Base-by-base conservation (phyloP, 805 yeast species). In the Candida jianshihensis region DNA sequence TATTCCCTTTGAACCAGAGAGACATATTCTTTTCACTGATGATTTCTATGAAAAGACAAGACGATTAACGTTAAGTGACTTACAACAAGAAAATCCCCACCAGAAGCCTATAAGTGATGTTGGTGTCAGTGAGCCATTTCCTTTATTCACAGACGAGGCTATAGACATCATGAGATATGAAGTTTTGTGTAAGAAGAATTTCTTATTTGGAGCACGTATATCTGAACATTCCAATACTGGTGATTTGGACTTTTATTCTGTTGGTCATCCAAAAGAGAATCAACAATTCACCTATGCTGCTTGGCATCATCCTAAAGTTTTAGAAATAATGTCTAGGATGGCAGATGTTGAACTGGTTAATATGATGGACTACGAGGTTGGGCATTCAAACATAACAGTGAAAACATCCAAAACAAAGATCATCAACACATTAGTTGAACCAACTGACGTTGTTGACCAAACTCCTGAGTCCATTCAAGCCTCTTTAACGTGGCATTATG, bases 401-500 rank as follows among this genome's bases (percentile, higher is more conserved):
- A 70, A 66, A 37, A 43, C 44, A 24, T 25, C 31, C 8, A 18
- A 39, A 16, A 42, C 46, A 7, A 40, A 35, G n/a, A 7, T 24
- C 13, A 24, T 24, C 11, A 21, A 11, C 11, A 21, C 24, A 32
- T 33, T 40, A 12, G 7, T 42, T 19, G 30, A 32, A 18, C 33
- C 27, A 15, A 25, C 28, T 6, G 30, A 20, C 17, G 42, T 40
- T 21, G 32, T 20, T 14, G 38, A 39, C 16, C 12, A 15, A 21
- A 34, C 35, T 20, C 36, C 51, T 10, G 39, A 43, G 4, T 45
- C 44, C 5, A 63, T 72, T 34, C 75, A 75, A 11, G 79, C 76
- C 17, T 65, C 75, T 30, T 78, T 75, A 25, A 73, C 74, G 21
- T 76, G 83, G 83, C 82, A 76, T 59, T 53, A 61, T 36, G 83